A percentile compares a stretch with the other conserved stretches of the same genome.
Conservation (phyloP, 495 filamentous ascomycete genomes). For the Penicillium atrosanguineum region DNA sequence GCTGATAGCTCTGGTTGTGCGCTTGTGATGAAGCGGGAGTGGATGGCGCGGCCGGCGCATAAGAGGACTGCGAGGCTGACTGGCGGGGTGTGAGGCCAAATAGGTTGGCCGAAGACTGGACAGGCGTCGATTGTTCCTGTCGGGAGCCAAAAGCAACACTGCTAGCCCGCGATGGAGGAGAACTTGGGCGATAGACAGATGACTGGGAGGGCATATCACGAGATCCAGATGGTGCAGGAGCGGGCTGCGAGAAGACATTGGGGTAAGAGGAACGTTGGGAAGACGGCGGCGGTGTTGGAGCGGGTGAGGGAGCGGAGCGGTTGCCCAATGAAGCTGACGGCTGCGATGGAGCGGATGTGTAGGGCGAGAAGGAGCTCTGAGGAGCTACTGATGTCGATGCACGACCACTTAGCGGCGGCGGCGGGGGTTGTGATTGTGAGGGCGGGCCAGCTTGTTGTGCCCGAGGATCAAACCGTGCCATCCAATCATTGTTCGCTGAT, state of each 20-base stretch:
- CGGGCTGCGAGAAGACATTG: conserved; percentile 30
- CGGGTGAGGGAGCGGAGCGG: conserved; percentile 35
- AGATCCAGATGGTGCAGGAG: conserved; percentile 26
- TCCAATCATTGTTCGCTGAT: conserved; percentile 43
- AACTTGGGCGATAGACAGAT: conserved; percentile 32
- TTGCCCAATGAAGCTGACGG: conserved; percentile 24
- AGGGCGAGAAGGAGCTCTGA: conserved; percentile 32
- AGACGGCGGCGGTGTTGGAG: conserved; percentile 39
- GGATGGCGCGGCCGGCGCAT: conserved; percentile 25
- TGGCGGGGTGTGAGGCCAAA: conserved; percentile 35
- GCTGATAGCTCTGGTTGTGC: conserved; percentile 36
- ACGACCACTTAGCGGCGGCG: conserved; percentile 24
- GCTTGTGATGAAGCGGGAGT: conserved; percentile 25
- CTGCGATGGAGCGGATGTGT: conserved; percentile 27
- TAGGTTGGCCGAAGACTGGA: conserved; percentile 31
- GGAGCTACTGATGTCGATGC: conserved; percentile 21
- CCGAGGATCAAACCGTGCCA: conserved; percentile 46
- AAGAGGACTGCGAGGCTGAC: conserved; percentile 24
- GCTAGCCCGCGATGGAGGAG: conserved; percentile 35
- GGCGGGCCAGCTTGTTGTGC: conserved; percentile 33
- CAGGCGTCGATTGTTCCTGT: conserved; percentile 32
- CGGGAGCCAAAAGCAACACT: conserved; percentile 34
- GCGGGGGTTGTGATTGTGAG: conserved; percentile 23
- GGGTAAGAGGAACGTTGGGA: conserved; percentile 38
- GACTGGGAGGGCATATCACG: conserved; percentile 34